These are phyloP conservation scores for Tulasnella sp. DNA, from an alignment of 768 basidiomycete genomes.

Conservation along the genomic window DNA sequence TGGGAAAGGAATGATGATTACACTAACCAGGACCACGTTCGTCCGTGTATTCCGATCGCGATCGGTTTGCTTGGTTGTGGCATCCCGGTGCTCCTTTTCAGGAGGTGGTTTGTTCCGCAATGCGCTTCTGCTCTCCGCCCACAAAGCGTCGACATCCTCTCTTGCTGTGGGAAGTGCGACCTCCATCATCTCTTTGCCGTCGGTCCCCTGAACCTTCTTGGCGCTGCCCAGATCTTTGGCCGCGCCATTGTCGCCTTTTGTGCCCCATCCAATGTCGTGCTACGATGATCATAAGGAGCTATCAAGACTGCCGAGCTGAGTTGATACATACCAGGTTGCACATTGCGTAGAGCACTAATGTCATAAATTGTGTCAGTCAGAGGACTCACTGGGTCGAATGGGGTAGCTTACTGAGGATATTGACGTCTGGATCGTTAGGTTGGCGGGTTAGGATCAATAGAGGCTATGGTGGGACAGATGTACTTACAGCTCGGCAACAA, in stretches of 20 bases:
- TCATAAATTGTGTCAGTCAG: neutral
- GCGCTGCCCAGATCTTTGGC: constrained; percentile 83
- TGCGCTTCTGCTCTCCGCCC: constrained; percentile 63
- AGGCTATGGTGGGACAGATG: neutral
- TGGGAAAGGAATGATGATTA: neutral
- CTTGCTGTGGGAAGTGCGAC: constrained; percentile 70
- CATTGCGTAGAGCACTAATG: constrained; percentile 80
- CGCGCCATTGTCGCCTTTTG: constrained; percentile 83
- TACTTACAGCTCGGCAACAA: constrained; percentile 57
- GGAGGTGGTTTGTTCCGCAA: constrained; percentile 58
- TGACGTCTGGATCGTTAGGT: constrained; percentile 42
- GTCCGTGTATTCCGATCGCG: constrained; percentile 74
- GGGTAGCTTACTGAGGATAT: constrained; percentile 53
- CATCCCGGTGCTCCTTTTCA: constrained; percentile 70
- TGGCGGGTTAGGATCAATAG: neutral
- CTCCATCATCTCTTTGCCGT: constrained; percentile 79
- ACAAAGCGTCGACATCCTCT: constrained; percentile 82
- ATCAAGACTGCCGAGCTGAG: neutral
- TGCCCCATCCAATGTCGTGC: constrained; percentile 41
- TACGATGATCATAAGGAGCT: constrained; percentile 30
- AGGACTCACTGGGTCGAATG: constrained; percentile 20
- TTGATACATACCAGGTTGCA: constrained; percentile 35
- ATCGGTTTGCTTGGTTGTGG: constrained; percentile 82
- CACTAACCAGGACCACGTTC: constrained; percentile 58
- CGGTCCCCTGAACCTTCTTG: constrained; percentile 75